Evolutionary conservation across 225 moss, liverwort and hornwort genomes (phyloP).

Genomic region (Antitrichia curtipendula): DNA sequence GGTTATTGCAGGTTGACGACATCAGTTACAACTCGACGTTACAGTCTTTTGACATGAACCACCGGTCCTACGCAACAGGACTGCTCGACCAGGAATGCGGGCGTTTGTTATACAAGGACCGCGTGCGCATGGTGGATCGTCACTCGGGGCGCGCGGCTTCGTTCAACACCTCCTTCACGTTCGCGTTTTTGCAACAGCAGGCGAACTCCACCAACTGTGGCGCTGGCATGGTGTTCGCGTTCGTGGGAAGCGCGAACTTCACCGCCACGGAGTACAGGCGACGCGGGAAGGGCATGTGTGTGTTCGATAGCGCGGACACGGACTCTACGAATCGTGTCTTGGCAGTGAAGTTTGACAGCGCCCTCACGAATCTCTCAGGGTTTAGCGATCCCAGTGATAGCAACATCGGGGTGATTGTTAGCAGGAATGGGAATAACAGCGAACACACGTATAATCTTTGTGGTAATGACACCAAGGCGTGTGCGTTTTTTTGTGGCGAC

Average conservation of each 20-base stretch:
- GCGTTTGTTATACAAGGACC: neutral
- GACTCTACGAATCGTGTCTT: neutral
- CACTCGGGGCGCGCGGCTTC: neutral
- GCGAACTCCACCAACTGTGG: neutral
- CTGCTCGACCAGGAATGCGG: slow-evolving; percentile 10
- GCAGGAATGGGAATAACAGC: neutral
- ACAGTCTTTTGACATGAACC: neutral
- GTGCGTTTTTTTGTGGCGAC: neutral
- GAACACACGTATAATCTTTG: neutral
- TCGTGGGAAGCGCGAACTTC: neutral
- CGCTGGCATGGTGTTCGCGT: slow-evolving; percentile 1
- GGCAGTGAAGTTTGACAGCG: slow-evolving; percentile 11
- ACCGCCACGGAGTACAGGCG: neutral
- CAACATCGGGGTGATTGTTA: neutral
- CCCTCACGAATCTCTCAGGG: neutral
- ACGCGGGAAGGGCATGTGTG: slow-evolving; percentile 9
- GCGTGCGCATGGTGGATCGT: neutral
- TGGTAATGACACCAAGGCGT: neutral
- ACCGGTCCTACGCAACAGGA: neutral
- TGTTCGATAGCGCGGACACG: neutral
- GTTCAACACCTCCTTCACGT: slow-evolving; percentile 10
- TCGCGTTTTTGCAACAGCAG: neutral
- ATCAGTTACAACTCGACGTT: neutral
- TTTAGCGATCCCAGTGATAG: slow-evolving; percentile 1
- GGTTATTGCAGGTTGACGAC: neutral